Evolutionary conservation across 441 rosid species (phyloP).

Genomic region (Hura crepitans): DNA sequence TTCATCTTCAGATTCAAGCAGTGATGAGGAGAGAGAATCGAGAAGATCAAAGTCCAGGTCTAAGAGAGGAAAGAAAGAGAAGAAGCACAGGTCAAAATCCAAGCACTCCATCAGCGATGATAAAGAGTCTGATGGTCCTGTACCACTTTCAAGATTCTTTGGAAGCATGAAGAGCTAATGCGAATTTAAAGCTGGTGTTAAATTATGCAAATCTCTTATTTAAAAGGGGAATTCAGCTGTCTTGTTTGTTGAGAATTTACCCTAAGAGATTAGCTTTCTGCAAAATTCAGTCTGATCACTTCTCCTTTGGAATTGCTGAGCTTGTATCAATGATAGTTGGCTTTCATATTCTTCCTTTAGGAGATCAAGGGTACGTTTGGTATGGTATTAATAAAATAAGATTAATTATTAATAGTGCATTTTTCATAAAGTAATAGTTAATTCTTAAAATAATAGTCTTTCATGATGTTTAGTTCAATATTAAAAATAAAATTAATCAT

Average conservation of each 20-base stretch:
- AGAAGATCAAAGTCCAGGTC: conserved; percentile 78
- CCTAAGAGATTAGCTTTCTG: conserved; percentile 3
- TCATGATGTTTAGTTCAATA: no score
- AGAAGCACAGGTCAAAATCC: conserved; percentile 60
- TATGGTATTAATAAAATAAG: no score
- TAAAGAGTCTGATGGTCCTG: conserved; percentile 66
- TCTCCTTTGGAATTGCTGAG: not conserved
- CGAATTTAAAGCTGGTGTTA: conserved; percentile 7
- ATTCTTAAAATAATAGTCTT: no score
- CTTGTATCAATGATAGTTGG: conserved; percentile 9
- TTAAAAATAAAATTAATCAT: no score
- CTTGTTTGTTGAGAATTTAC: not conserved
- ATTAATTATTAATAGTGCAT: no score
- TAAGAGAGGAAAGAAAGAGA: conserved; percentile 58
- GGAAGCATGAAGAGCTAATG: conserved; percentile 54
- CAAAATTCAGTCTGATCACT: conserved; percentile 11
- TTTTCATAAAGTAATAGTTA: no score
- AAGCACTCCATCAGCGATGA: conserved; percentile 45
- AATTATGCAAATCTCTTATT: conserved; percentile 13
- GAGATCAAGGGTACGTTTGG: no score
- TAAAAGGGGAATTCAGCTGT: conserved; percentile 5
- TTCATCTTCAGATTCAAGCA: conserved; percentile 63
- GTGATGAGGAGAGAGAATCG: conserved; percentile 59
- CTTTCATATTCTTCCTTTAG: conserved; percentile 1
- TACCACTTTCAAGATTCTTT: conserved; percentile 87